These are phyloP conservation scores for Juglanconis juglandina DNA, from an alignment of 2,329 filamentous ascomycete species.

Conservation along the genomic window DNA sequence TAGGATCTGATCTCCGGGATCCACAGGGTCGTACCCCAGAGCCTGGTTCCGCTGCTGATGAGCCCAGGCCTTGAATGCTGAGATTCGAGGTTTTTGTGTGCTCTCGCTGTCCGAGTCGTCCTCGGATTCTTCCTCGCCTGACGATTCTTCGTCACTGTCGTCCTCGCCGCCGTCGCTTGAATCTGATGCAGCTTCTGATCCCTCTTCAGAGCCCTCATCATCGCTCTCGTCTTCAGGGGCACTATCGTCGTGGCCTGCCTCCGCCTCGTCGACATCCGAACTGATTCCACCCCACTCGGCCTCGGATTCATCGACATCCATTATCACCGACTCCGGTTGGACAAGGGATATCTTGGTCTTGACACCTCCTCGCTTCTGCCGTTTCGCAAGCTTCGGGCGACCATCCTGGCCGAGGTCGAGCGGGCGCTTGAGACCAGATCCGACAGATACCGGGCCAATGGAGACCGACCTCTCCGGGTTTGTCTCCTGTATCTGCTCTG, in stretches of 20 bases:
- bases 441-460: conserved; percentile 36
- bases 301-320: neutral
- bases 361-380: conserved; percentile 67
- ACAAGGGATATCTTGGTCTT: conserved; percentile 50
- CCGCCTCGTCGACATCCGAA: conserved; percentile 30
- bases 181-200: conserved; percentile 23
- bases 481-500: neutral
- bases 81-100: conserved; percentile 38
- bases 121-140: conserved; percentile 30
- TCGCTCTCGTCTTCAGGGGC: neutral
- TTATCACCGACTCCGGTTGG: conserved; percentile 39
- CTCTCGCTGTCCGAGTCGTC: conserved; percentile 24
- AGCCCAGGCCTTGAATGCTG: conserved; percentile 93
- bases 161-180: conserved; percentile 29
- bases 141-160: conserved; percentile 4
- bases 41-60: conserved; percentile 80
- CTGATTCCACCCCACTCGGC: conserved; percentile 62
- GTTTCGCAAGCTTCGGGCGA: conserved; percentile 76
- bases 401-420: conserved; percentile 77
- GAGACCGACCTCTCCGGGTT: neutral
- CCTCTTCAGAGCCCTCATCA: conserved; percentile 18
- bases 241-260: neutral
- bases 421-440: conserved; percentile 82
- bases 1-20: conserved; percentile 39
- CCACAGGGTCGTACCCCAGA: conserved; percentile 59